Percentiles rank a stretch among this genome's conserved stretches.
These are phyloP conservation scores for Tricladium varicosporioides DNA, from an alignment of 2,329 filamentous ascomycete genomes.

Conservation along the genomic window DNA sequence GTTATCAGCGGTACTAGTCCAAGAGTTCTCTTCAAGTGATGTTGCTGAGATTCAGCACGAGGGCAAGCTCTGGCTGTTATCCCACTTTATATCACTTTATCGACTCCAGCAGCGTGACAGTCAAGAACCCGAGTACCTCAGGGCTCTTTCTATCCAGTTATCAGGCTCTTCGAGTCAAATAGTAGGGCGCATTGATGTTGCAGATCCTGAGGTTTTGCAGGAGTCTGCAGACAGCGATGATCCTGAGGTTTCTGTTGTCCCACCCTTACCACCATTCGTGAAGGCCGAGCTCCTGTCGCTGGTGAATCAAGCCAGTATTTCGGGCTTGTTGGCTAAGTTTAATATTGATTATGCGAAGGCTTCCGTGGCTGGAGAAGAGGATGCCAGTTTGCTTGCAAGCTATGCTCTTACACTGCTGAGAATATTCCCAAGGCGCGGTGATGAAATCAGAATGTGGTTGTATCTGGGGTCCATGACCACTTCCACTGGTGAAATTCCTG, in stretches of 20 bases:
- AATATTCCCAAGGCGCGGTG: conserved; percentile 76
- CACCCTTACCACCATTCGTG: conserved; percentile 54
- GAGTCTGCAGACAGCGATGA: conserved; percentile 25
- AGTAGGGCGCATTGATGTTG: conserved; percentile 42
- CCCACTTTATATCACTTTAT: conserved; percentile 63
- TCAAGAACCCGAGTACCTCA: conserved; percentile 44
- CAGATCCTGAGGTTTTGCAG: conserved; percentile 42
- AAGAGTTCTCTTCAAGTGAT: conserved; percentile 23
- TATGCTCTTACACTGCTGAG: conserved; percentile 84
- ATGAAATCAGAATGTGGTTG: conserved; percentile 93
- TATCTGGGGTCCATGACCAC: conserved; percentile 61
- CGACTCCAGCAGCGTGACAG: conserved; percentile 37
- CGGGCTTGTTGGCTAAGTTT: conserved; percentile 39
- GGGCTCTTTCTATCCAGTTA: conserved; percentile 53
- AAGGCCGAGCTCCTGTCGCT: conserved; percentile 66
- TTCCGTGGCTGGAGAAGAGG: conserved; percentile 34
- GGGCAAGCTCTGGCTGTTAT: conserved; percentile 60
- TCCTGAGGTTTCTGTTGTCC: conserved; percentile 18
- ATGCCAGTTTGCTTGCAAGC: conserved; percentile 74
- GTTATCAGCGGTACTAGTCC: conserved; percentile 29
- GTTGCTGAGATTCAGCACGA: conserved; percentile 22
- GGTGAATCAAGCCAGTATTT: conserved; percentile 73
- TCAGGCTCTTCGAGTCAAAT: conserved; percentile 52
- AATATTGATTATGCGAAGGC: conserved; percentile 29
- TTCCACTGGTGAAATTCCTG: conserved; percentile 49